Evolutionary conservation across 805 yeast species (phyloP).

Genomic region (Candida parachauliodes): DNA sequence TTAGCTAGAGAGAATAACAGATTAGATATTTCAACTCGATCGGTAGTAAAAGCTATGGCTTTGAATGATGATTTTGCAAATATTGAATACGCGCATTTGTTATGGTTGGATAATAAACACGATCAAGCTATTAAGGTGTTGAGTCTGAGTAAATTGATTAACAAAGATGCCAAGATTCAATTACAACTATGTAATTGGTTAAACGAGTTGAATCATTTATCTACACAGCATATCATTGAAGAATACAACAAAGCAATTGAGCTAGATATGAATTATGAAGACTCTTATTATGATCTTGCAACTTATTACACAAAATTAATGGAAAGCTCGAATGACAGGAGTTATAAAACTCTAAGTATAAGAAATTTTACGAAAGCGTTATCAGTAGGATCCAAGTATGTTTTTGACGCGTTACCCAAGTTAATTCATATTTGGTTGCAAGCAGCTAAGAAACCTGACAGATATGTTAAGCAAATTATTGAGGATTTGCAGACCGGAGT

Average conservation of each 20-base stretch:
- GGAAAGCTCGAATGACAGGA: conserved; percentile 62
- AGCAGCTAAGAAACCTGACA: conserved; percentile 39
- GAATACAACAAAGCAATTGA: conserved; percentile 62
- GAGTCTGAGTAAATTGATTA: conserved; percentile 39
- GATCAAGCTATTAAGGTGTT: conserved; percentile 75
- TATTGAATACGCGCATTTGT: conserved; percentile 72
- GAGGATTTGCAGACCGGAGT: conserved; percentile 45
- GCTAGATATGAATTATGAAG: conserved; percentile 62
- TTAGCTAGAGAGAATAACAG: conserved; percentile 67
- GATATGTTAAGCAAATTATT: conserved; percentile 44
- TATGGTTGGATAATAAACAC: conserved; percentile 89
- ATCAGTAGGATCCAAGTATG: conserved; percentile 57
- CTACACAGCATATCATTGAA: conserved; percentile 65
- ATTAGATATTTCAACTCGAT: conserved; percentile 67
- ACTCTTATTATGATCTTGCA: conserved; percentile 78
- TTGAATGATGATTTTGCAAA: conserved; percentile 46
- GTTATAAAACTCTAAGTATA: conserved; percentile 53
- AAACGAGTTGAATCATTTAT: conserved; percentile 78
- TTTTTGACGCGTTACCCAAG: conserved; percentile 84
- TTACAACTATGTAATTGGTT: conserved; percentile 85
- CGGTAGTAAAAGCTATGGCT: conserved; percentile 58
- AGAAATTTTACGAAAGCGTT: conserved; percentile 57
- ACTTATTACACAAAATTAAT: conserved; percentile 72
- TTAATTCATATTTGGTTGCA: conserved; percentile 91
- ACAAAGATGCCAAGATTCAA: conserved; percentile 44